Percentiles rank a stretch among this genome's conserved stretches.
Evolutionary conservation across 192 early-diverging fungal genomes (phyloP).

Genomic region (Podila verticillata): DNA sequence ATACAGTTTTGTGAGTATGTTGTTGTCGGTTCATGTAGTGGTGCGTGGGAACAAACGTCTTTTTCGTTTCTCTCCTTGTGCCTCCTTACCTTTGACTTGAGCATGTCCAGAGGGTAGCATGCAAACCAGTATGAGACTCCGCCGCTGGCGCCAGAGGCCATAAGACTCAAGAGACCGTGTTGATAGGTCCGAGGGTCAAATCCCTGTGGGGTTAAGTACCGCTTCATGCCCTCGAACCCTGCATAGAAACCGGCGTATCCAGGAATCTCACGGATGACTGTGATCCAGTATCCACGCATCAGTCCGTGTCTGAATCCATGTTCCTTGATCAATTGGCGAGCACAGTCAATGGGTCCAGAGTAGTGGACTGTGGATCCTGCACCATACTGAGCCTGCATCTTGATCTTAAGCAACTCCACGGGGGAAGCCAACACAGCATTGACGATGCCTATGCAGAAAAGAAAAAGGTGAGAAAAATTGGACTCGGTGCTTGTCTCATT

Average conservation of each 20-base stretch:
- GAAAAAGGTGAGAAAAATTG: neutral
- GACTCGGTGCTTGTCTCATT: neutral
- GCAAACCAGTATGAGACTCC: conserved; percentile 85
- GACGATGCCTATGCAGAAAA: conserved; percentile 63
- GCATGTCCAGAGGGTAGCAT: conserved; percentile 88
- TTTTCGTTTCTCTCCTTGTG: neutral
- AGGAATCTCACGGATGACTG: conserved; percentile 81
- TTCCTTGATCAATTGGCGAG: conserved; percentile 66
- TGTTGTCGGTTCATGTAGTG: neutral
- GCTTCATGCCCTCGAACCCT: conserved; percentile 84
- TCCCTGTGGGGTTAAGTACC: conserved; percentile 62
- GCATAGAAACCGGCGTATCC: conserved; percentile 89
- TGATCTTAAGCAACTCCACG: conserved; percentile 94
- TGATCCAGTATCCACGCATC: conserved; percentile 85
- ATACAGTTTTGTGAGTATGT: neutral
- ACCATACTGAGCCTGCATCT: conserved; percentile 91
- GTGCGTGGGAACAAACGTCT: neutral
- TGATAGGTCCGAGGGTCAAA: conserved; percentile 62
- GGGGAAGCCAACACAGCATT: conserved; percentile 90
- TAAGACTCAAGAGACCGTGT: conserved; percentile 58
- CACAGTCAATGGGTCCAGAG: conserved; percentile 76
- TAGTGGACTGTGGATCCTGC: conserved; percentile 43
- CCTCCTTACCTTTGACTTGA: conserved; percentile 72
- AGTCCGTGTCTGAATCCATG: conserved; percentile 80
- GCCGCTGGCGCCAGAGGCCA: conserved; percentile 83